Conservation (phyloP, 768 basidiomycete genomes). For the Phlebiopsis gigantea region DNA sequence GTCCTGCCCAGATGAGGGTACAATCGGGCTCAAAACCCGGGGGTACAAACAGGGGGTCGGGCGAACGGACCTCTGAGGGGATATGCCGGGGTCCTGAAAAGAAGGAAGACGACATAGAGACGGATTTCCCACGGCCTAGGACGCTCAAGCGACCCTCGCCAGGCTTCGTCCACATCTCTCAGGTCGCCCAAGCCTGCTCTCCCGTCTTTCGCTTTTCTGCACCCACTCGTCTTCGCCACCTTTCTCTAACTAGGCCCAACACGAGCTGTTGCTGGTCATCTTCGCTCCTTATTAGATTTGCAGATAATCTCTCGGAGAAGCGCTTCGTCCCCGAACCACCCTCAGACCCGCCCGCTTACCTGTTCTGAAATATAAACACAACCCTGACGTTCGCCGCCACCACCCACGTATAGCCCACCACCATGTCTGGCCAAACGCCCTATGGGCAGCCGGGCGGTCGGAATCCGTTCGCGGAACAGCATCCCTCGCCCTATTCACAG, state of each 20-base stretch:
- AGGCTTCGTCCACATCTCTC: slow-evolving; percentile 1
- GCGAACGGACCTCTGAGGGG: too few species aligned
- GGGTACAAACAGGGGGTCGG: too few species aligned
- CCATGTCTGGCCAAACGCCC: slow-evolving; percentile 31
- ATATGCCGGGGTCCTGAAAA: too few species aligned
- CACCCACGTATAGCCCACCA: neutral
- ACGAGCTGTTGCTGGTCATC: slow-evolving; percentile 27
- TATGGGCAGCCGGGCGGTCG: slow-evolving; percentile 27
- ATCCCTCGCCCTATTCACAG: slow-evolving; percentile 22
- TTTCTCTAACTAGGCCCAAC: slow-evolving; percentile 22
- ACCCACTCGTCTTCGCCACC: neutral
- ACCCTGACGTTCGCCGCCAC: slow-evolving; percentile 10
- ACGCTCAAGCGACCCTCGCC: neutral
- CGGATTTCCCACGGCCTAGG: slow-evolving; percentile 14
- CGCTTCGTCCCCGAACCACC: neutral
- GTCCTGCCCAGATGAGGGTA: too few species aligned
- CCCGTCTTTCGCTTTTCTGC: slow-evolving; percentile 11
- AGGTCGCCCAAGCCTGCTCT: slow-evolving; percentile 3
- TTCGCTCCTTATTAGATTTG: slow-evolving; percentile 17
- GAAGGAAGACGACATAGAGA: slow-evolving; percentile 10
- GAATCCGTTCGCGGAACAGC: slow-evolving; percentile 27
- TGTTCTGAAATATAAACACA: slow-evolving; percentile 3
- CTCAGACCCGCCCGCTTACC: slow-evolving; percentile 8
- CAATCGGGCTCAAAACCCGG: too few species aligned
- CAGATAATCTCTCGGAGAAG: neutral